Conservation (phyloP, 805 yeast species). For the Saccharomycopsis capsularis region DNA sequence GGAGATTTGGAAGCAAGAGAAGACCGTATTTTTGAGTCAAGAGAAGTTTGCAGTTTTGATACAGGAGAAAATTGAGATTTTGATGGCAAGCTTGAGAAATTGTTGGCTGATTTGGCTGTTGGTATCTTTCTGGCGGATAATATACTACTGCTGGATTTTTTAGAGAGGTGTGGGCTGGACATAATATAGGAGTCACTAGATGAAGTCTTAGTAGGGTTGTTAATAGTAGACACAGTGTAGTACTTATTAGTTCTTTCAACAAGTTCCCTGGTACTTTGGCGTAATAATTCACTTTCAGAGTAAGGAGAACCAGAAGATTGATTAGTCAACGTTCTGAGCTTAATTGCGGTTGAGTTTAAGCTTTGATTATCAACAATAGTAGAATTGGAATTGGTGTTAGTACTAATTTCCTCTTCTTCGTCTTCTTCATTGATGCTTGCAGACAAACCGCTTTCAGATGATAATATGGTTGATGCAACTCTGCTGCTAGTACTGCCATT, state of each 20-base stretch:
- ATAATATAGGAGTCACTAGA: background rate
- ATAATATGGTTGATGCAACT: background rate
- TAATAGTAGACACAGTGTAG: slow-evolving; percentile 2
- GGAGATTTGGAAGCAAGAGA: background rate
- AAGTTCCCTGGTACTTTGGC: slow-evolving; percentile 8
- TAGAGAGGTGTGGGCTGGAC: background rate
- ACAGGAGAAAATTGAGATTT: background rate
- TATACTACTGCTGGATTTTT: background rate
- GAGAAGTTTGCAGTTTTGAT: too few species aligned
- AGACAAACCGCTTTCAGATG: background rate
- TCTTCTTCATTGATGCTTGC: background rate
- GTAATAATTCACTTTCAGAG: background rate
- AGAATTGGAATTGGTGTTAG: background rate
- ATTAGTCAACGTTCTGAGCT: background rate
- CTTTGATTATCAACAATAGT: background rate
- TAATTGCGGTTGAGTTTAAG: background rate
- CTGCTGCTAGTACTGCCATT: too few species aligned
- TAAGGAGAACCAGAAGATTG: background rate
- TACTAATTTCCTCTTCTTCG: background rate
- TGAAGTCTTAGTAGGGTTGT: too few species aligned
- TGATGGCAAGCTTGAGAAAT: background rate
- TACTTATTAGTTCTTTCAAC: slow-evolving; percentile 14
- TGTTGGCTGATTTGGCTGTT: background rate
- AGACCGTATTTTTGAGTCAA: too few species aligned
- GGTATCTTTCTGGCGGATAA: background rate